Evolutionary conservation across 441 rosid species (phyloP).

Genomic region (Euphorbia corollata): DNA sequence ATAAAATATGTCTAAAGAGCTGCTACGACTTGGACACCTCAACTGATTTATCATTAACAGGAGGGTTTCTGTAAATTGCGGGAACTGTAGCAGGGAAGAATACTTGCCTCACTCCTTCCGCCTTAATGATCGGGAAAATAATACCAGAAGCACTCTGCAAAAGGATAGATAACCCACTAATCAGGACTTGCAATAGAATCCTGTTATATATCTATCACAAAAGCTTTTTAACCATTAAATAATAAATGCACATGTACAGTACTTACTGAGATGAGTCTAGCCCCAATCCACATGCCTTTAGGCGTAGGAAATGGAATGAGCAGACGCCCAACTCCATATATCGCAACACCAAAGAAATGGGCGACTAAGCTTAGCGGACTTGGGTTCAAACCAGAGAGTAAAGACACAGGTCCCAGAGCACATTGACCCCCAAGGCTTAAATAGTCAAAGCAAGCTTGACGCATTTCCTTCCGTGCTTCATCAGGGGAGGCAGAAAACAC

Average conservation of each 20-base stretch:
- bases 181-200: no score
- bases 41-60: no score
- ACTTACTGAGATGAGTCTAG: conserved; percentile 50
- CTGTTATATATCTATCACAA: no score
- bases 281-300: conserved; percentile 62
- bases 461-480: conserved; percentile 70
- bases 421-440: conserved; percentile 63
- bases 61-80: conserved; percentile 58
- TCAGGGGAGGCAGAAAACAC: conserved; percentile 73
- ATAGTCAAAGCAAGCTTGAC: conserved; percentile 72
- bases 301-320: conserved; percentile 71
- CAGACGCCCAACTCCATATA: conserved; percentile 64
- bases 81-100: conserved; percentile 76
- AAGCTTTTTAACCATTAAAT: no score
- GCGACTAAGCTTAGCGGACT: conserved; percentile 55
- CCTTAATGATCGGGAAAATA: conserved; percentile 73
- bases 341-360: conserved; percentile 73
- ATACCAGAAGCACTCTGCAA: conserved; percentile 71
- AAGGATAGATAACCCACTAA: background rate
- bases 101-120: conserved; percentile 86
- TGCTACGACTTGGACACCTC: no score
- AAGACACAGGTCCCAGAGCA: conserved; percentile 60
- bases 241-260: no score
- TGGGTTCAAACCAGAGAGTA: conserved; percentile 73
- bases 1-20: no score